Base-by-base conservation (phyloP, 805 yeast genomes). In the Brettanomyces sp. region DNA sequence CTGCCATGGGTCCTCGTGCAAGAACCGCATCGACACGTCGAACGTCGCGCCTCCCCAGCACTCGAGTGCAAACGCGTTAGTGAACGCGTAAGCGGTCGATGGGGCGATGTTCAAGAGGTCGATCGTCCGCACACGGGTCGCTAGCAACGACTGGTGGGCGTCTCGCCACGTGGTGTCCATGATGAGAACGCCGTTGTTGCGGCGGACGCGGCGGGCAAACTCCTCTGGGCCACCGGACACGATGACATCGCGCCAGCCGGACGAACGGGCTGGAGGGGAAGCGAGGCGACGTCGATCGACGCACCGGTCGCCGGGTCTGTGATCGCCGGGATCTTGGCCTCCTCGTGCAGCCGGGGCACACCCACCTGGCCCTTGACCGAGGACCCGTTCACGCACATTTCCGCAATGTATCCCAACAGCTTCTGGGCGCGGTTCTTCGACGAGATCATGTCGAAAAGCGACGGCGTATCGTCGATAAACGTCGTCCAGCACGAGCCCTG, bases 11-110 rank as follows among this genome's bases (percentile, higher is more conserved):
- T 90, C 97, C 74, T 93, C 99, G 67, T 91, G 88, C 60, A 93
- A 75, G 77, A 93, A 93, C 69, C 99, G 81, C 98, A 93, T 90
- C 46, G 96, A 85, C 46, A 93, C 99, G 63, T 93, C 99, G 59
- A 93, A 93, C 36, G 99, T 93, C 46, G 99, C 99, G 69, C 99
- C 99, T 70, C 99, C 99, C 99, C 99, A 93, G 74, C 99, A 93
- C 71, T 93, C 99, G 46, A 93, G 73, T 18, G 99, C 93, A 66
- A 89, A 93, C 3, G 95, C 95, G 52, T 91, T 90, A 53, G 82
- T 68, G 56, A 89, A 70, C 21, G 96, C 98, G 60, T 85, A 82
- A 3, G 96, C 86, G 32, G 99, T 93, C 47, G 95, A 79, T 49
- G 89, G 90, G 22, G 99, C 99, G 70, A 93, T 87, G 56, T 89